Evolutionary conservation across 257 asterid species (phyloP).

Genomic region (Osmanthus fragrans): DNA sequence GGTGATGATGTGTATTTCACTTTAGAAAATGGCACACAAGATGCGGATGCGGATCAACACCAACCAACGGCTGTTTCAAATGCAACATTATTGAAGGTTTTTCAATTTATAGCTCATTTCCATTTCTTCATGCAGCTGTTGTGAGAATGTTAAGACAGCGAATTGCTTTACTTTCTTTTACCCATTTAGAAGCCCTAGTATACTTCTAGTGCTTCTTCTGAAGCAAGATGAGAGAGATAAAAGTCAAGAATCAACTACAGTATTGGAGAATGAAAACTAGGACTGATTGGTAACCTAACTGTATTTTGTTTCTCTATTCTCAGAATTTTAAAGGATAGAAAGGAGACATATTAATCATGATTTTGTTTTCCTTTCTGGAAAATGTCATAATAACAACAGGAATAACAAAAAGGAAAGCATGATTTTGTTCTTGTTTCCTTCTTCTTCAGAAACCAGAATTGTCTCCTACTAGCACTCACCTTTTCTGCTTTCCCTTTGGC

Average conservation of each 20-base stretch:
- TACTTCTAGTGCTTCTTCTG: conserved; percentile 9
- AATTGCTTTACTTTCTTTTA: not conserved
- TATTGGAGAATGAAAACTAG: conserved; percentile 3
- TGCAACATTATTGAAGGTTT: conserved; percentile 60
- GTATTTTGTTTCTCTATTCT: not conserved
- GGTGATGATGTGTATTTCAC: conserved; percentile 95
- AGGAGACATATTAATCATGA: not conserved
- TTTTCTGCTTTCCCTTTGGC: not conserved
- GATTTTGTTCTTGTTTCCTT: not conserved
- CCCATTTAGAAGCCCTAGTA: conserved; percentile 1
- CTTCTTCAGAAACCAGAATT: not conserved
- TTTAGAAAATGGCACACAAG: conserved; percentile 64
- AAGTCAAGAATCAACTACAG: not conserved
- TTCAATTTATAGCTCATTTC: conserved; percentile 3
- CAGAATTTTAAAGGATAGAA: not conserved
- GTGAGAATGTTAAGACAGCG: not conserved
- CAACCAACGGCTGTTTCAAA: conserved; percentile 40
- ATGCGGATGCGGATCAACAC: conserved; percentile 54
- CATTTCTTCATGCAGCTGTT: conserved; percentile 14
- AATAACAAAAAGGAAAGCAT: not conserved
- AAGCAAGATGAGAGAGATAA: conserved; percentile 8
- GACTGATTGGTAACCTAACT: not conserved
- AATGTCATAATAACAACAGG: not conserved
- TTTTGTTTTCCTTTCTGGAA: not conserved
- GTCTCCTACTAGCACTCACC: not conserved